Evolutionary conservation across 2,329 filamentous ascomycete species (phyloP).

Genomic region (Incumbomyces lentus): DNA sequence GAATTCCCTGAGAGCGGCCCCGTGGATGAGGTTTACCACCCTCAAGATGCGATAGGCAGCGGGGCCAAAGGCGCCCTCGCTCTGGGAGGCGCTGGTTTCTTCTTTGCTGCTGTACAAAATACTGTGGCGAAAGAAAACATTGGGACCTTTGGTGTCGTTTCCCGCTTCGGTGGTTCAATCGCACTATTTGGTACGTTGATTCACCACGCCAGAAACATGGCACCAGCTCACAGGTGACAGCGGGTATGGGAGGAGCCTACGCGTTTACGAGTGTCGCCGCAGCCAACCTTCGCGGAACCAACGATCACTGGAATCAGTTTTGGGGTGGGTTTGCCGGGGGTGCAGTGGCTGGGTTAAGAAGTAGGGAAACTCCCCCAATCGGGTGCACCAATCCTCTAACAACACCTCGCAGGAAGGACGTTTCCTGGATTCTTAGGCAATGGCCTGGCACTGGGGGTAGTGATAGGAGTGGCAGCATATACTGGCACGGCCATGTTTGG

Average conservation of each 20-base stretch:
- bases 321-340: slow-evolving; percentile 70
- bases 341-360: slow-evolving; percentile 57
- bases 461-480: slow-evolving; percentile 57
- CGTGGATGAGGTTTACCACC: slow-evolving; percentile 48
- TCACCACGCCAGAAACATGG: background rate
- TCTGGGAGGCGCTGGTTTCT: slow-evolving; percentile 57
- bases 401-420: slow-evolving; percentile 43
- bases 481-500: slow-evolving; percentile 54
- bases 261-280: slow-evolving; percentile 65
- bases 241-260: slow-evolving; percentile 63
- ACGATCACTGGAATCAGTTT: slow-evolving; percentile 65
- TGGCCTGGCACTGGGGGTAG: slow-evolving; percentile 47
- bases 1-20: background rate
- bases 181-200: slow-evolving; percentile 50
- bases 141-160: slow-evolving; percentile 70
- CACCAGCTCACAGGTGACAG: slow-evolving; percentile 33
- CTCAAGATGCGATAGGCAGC: slow-evolving; percentile 62
- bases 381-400: background rate
- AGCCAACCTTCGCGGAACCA: slow-evolving; percentile 75
- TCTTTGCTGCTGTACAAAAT: slow-evolving; percentile 73
- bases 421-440: slow-evolving; percentile 62
- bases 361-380: slow-evolving; percentile 38
- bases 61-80: slow-evolving; percentile 55
- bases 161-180: slow-evolving; percentile 65
- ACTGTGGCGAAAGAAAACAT: slow-evolving; percentile 74